Conservation (phyloP, 2,329 filamentous ascomycete species). For the Stemphylium vesicarium region DNA sequence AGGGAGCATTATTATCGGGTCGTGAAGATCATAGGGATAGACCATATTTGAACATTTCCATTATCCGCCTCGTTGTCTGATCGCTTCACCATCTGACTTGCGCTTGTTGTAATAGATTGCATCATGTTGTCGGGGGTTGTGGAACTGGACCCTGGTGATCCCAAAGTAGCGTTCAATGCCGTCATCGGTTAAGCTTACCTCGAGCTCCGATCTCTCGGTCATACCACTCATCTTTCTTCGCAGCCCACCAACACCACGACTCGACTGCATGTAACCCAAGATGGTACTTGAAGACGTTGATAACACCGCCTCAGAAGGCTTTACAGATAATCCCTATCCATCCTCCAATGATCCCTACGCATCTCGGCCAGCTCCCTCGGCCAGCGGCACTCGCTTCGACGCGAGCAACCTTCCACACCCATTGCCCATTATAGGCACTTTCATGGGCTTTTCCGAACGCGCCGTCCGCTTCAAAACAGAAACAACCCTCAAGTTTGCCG, state of each 20-base stretch:
- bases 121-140: slow-evolving; percentile 8
- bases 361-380: slow-evolving; percentile 20
- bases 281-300: slow-evolving; percentile 53
- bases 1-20: slow-evolving; percentile 7
- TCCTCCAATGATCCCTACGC: slow-evolving; percentile 49
- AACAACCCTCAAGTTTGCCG: slow-evolving; percentile 40
- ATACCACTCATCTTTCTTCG: slow-evolving; percentile 28
- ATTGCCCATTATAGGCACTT: slow-evolving; percentile 42
- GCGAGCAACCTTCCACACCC: slow-evolving; percentile 47
- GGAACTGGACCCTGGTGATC: slow-evolving; percentile 16
- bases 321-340: slow-evolving; percentile 39
- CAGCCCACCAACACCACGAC: slow-evolving; percentile 42
- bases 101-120: slow-evolving; percentile 1
- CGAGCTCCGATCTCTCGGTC: slow-evolving; percentile 14
- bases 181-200: slow-evolving; percentile 36
- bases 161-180: slow-evolving; percentile 25
- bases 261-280: slow-evolving; percentile 12
- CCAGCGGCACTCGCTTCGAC: slow-evolving; percentile 40
- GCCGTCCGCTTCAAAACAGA: slow-evolving; percentile 38
- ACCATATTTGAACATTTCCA: slow-evolving; percentile 7
- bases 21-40: slow-evolving; percentile 15
- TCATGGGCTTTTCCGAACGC: slow-evolving; percentile 36
- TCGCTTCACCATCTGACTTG: neutral
- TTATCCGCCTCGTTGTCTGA: neutral
- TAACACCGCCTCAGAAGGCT: slow-evolving; percentile 37